Evolutionary conservation across 306 rosid species (phyloP), one percentile per base, ranked within the genome.

Genomic region (Lablab purpureus): DNA sequence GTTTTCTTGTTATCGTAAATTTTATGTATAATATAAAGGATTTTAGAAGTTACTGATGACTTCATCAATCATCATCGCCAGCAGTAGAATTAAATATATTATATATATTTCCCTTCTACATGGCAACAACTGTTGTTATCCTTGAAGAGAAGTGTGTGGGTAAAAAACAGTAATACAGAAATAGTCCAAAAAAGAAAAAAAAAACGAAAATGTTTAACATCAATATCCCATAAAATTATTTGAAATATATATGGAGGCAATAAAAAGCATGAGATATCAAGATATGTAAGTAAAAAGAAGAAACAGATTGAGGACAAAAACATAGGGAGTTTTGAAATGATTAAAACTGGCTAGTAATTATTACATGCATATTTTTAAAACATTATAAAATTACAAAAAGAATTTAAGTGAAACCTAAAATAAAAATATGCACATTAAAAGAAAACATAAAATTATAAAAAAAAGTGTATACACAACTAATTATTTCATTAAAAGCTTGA

Each of bases 71-170:
- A 49, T 40, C 32, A 69, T 7, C 43, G 18, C 14, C 58, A 50
- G 65, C 41, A 15, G 27, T 37, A 50, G 22, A 25, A 55, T 37
- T 34, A 34, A 43, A 63, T 40, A 9, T 30, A 63, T 63, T 60
- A 54, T 46, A 69, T 14, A 69, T 54, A 74, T 51, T 60, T 62
- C 49, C 13, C 40, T 75, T 22, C 25, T 43, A 21, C 22, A 6
- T 8, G 77, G 67, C 58, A 81, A 75, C 73, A 81, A 75, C 73
- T 60, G 81, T 76, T 50, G 45, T 68, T 68, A 75, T 58, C 73
- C 66, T 32, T 60, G 32, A 76, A 34, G 32, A 47, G 19, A 64
- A 47, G 23, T 71, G 30, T 43, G 58, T 2, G 71, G 49, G 49
- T 41, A 17, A 37, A 19, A 82, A 59, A 23, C 47, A 56, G 50